These are phyloP conservation scores for Rasamsonia emersonii DNA, from an alignment of 2,329 filamentous ascomycete genomes.

Conservation along the genomic window DNA sequence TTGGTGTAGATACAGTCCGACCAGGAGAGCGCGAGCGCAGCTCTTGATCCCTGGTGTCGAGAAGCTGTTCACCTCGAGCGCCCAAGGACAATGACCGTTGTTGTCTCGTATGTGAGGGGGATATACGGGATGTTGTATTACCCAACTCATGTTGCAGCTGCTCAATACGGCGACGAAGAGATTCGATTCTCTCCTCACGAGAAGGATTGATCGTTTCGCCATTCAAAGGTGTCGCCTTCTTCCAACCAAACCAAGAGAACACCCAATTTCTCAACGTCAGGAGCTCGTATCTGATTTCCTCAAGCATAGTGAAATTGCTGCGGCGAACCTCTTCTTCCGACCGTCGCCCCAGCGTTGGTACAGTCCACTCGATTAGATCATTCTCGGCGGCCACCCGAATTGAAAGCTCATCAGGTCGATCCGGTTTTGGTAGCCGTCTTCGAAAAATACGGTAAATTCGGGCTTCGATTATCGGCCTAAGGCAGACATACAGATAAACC, in stretches of 20 bases:
- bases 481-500: constrained; percentile 26
- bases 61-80: constrained; percentile 11
- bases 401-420: constrained; percentile 31
- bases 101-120: constrained; percentile 9
- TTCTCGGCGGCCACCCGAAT: constrained; percentile 35
- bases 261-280: constrained; percentile 23
- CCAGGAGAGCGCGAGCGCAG: constrained; percentile 8
- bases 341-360: constrained; percentile 30
- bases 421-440: constrained; percentile 33
- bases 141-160: constrained; percentile 22
- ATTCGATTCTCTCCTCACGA: constrained; percentile 19
- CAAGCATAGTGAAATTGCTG: constrained; percentile 23
- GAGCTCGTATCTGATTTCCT: constrained; percentile 32
- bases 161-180: constrained; percentile 22
- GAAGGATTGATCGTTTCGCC: constrained; percentile 10
- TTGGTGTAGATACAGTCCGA: constrained; percentile 9
- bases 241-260: constrained; percentile 21
- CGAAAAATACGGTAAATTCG: constrained; percentile 33
- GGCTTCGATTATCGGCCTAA: constrained; percentile 30
- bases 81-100: background rate
- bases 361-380: constrained; percentile 36
- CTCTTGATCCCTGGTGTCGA: no score
- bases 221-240: constrained; percentile 11
- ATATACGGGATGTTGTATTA: constrained; percentile 11
- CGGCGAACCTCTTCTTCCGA: constrained; percentile 33